Base-by-base conservation (phyloP, 208 protist species). In the Leishmania aethiopica region DNA sequence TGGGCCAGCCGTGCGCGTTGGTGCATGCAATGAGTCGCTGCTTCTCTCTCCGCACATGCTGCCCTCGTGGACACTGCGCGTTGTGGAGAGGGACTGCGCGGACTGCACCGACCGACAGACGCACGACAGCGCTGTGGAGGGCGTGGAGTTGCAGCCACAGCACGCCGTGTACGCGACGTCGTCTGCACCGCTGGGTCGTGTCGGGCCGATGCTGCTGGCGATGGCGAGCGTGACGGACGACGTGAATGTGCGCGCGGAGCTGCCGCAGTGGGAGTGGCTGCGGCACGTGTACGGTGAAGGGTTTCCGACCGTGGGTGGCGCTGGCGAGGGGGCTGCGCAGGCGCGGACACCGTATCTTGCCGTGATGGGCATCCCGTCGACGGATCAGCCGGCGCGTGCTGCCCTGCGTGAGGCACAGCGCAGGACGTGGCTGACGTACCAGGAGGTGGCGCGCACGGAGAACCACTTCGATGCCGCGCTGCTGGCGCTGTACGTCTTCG, bases 341-440 rank as follows among this genome's bases (percentile, higher is more conserved):
- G 47, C 62, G 3, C 45, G 69, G 40, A 73, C 79, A n/a, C 42
- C 59, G 10, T 82, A 84, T 51, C 69, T 90, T 0, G 78, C 85
- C 11, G 90, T 88, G 78, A 40, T 91, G 28, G 90, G 90, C 25
- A 90, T 91, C 60, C 90, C 86, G 1, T 88, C 88, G 5, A 84
- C 85, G 25, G 90, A 93, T 75, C 78, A 81, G 35, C 72, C 76
- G 8, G 81, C 53, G 35, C 60, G 90, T 17, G 62, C 57, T 35
- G 57, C 66, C 2, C 79, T 86, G 35, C 85, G 88, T 22, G 53
- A 79, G 49, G 73, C 86, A 55, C 90, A 93, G 81, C 88, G 90
- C 69, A 28, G 3, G 32, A 91, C 86, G 74, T 91, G 90, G 83
- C 80, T 88, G 82, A 49, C 75, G 25, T 91, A 85, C 81, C 40